These are phyloP conservation scores for Fusarium avenaceum DNA, from an alignment of 2,329 filamentous ascomycete species.

Conservation along the genomic window DNA sequence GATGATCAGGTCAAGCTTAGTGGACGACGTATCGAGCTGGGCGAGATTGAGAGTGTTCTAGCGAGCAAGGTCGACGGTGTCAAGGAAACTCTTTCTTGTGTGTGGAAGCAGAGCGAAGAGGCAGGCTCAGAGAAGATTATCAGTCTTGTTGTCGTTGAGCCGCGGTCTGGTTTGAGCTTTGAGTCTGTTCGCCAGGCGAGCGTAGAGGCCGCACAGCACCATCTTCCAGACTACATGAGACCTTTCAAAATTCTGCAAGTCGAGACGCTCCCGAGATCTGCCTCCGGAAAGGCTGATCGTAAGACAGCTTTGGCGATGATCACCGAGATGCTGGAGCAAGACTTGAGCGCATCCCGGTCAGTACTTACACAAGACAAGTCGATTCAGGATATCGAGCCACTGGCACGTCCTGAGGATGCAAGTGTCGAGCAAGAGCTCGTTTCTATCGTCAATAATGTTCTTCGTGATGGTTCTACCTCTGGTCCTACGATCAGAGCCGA, in stretches of 20 bases:
- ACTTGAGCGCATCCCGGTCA: accelerated
- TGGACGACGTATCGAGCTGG: slow-evolving; percentile 27
- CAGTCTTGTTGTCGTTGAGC: slow-evolving; percentile 7
- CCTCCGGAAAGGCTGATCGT: slow-evolving; percentile 23
- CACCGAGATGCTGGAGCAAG: not conserved
- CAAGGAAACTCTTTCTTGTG: slow-evolving; percentile 4
- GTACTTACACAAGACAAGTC: accelerated
- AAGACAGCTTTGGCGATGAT: slow-evolving; percentile 2
- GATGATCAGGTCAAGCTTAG: slow-evolving; percentile 35
- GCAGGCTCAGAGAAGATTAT: slow-evolving; percentile 24
- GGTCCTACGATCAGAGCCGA: not conserved
- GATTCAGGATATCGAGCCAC: accelerated
- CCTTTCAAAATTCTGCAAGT: slow-evolving; percentile 10
- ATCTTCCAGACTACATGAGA: slow-evolving; percentile 33
- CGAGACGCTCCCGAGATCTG: not conserved
- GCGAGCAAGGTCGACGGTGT: not conserved
- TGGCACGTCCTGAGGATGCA: not conserved
- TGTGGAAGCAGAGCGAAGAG: slow-evolving; percentile 10
- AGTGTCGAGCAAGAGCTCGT: slow-evolving; percentile 4
- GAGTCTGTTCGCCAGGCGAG: not conserved
- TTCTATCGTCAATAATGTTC: not conserved
- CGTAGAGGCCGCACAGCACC: not conserved
- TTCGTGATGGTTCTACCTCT: not conserved
- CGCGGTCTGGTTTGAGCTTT: not conserved
- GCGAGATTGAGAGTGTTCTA: slow-evolving; percentile 27